Base-by-base conservation (phyloP, 1,284 basidiomycete genomes). In the Coriolopsis trogii region DNA sequence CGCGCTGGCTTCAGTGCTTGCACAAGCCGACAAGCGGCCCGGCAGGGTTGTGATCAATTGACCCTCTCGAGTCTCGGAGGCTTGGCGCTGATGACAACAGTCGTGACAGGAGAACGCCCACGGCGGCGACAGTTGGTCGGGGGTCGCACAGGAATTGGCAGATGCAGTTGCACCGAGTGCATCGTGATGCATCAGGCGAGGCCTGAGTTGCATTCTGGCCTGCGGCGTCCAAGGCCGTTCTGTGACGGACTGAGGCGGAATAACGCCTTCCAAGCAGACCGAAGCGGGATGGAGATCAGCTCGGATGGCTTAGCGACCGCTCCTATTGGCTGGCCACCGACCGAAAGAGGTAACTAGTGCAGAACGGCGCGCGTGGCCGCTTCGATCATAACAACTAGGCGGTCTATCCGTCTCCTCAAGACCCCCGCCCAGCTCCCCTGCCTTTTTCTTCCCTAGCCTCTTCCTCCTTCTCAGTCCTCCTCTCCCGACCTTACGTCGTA, bases 401-500 rank as follows among this genome's bases (percentile, higher is more conserved):
- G 20, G 16, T 23, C 24, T 15, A n/a, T 43, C 15, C 37, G 37
- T 49, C 51, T 53, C 41, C 44, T 53, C 39, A 48, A 41, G 44
- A n/a, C 33, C 21, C 18, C 21, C 36, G 26, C n/a, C 47, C 31
- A 7, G 7, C 26, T 29, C 26, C 24, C 16, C 31, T 20, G 10
- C 30, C 21, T 21, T 36, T 39, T 26, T 24, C 28, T 26, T 29
- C 34, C 29, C 37, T n/a, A n/a, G n/a, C 34, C 24, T 44, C 49
- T 46, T 36, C 40, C 48, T 15, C 25, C 43, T 9, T 38, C 38
- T 20, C 25, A 42, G 45, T 41, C 45, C 36, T 41, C 44, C 50
- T 16, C 40, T 29, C 40, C 42, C 53, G 41, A 41, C 61, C 54
- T 45, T 46, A 56, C 53, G 57, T 56, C 53, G 34, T 41, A 53